Evolutionary conservation across 2,329 filamentous ascomycete genomes (phyloP), one percentile per base, ranked within the genome.

Genomic region (Anthostomella pinea): DNA sequence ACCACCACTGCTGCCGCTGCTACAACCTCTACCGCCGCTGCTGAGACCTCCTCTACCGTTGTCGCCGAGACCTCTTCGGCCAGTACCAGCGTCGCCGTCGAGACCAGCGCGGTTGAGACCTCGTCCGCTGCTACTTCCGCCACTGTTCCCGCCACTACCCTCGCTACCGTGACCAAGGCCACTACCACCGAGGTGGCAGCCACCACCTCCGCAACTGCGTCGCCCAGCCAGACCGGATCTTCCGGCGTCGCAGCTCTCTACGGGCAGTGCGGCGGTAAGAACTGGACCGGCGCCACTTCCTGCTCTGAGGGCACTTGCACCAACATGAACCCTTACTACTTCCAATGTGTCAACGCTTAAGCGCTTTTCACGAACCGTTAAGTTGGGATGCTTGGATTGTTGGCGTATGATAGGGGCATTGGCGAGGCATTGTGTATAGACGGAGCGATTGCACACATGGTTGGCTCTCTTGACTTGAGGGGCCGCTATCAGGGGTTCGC

Each of bases 211-310:
- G n/a, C n/a, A n/a, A n/a, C n/a, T n/a, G n/a, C n/a, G n/a, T n/a
- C n/a, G n/a, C n/a, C n/a, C n/a, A n/a, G n/a, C n/a, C n/a, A n/a
- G 4, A 45, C 43, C 4, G 49, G 42, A 13, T 23, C 9, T 8
- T 37, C 41, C 18, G 28, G 37, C 10, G 52, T 37, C 10, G 45
- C 49, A 38, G 44, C 40, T 23, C 35, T 55, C 4, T 70, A 60
- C 41, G 61, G 57, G 3, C 68, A 70, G 54, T 72, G 69, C 47
- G 70, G 69, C 49, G 70, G 69, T 13, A 52, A 53, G 8, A 60
- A 58, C 33, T 70, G 53, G 48, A 62, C 51, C 2, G 70, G 69
- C 13, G 30, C 64, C 5, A 66, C 59, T 4, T 35, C 42, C 9
- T 73, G 69, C 35, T 60, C 56, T 5, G 39, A 54, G 18, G 68